Conservation (phyloP, 805 yeast species). For the Suhomyces xylopsoci region DNA sequence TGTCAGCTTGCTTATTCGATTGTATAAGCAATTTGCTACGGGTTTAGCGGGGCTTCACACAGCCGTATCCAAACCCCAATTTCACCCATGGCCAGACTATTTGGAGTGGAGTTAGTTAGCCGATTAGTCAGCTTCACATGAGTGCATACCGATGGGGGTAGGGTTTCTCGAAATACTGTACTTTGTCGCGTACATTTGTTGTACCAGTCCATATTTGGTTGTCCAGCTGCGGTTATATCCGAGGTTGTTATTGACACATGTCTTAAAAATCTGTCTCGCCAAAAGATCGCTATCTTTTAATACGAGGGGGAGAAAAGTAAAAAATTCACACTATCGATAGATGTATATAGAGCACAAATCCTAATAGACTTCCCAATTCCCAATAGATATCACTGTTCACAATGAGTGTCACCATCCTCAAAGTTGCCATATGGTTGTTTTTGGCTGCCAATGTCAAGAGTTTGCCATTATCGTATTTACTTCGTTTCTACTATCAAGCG, state of each 20-base stretch:
- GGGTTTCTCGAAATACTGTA: no score
- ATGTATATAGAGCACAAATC: neutral
- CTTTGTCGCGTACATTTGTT: neutral
- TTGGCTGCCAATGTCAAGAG: constrained; percentile 53
- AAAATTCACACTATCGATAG: neutral
- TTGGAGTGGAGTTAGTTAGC: neutral
- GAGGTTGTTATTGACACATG: neutral
- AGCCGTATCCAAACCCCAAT: neutral
- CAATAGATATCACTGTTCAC: neutral
- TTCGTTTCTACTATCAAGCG: constrained; percentile 56
- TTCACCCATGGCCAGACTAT: neutral
- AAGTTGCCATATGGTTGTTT: constrained; percentile 10
- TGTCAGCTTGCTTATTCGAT: neutral
- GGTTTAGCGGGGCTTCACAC: neutral
- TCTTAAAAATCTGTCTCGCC: neutral
- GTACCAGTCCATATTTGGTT: neutral
- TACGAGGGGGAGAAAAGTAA: neutral
- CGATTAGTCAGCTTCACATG: neutral
- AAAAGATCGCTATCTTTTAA: neutral
- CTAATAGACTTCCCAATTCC: neutral
- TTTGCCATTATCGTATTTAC: constrained; percentile 62
- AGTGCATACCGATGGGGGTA: neutral
- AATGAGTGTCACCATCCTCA: neutral
- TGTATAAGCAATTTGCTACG: neutral
- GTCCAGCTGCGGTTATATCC: neutral